Percentiles rank a stretch among this genome's conserved stretches.
phyloP scores from a whole-genome alignment of 495 filamentous ascomycete species.

The Podospora conica region DNA sequence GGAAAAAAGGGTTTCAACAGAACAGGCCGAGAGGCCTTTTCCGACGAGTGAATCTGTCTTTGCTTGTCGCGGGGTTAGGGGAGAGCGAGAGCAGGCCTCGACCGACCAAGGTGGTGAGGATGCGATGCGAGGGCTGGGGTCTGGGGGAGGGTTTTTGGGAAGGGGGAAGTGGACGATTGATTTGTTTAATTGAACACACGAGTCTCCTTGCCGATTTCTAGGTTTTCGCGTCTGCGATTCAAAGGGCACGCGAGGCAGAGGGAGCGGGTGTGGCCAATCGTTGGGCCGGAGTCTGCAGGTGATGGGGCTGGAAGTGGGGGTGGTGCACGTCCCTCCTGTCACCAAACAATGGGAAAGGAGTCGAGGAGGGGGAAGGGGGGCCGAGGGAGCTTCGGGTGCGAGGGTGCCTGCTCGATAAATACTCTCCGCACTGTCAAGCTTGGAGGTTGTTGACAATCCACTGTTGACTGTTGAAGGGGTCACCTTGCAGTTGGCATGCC shows the following conservation, averaged over 20 bases:
- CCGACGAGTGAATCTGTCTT: neutral
- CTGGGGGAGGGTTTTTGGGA: neutral
- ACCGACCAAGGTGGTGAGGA: neutral
- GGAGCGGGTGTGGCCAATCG: conserved; percentile 14
- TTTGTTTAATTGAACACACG: conserved; percentile 27
- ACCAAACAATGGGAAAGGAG: neutral
- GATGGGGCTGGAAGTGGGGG: neutral
- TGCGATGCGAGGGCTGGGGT: neutral
- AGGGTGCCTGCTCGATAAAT: neutral
- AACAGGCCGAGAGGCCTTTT: neutral
- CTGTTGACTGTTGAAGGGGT: neutral
- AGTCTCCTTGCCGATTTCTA: conserved; percentile 17
- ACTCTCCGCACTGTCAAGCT: neutral
- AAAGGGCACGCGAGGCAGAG: conserved; percentile 25
- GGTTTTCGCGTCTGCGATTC: conserved; percentile 26
- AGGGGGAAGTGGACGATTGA: conserved; percentile 4
- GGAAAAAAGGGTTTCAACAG: neutral
- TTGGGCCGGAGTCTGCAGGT: neutral
- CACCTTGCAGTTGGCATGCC: neutral
- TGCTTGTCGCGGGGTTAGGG: neutral
- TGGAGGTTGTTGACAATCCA: neutral
- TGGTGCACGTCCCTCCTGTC: neutral
- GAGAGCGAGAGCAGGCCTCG: neutral
- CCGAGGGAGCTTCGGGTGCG: neutral
- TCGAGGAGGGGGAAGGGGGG: neutral